These are phyloP conservation scores for Anthoceros angustus DNA, from an alignment of 225 moss, liverwort and hornwort species.

Conservation along the genomic window DNA sequence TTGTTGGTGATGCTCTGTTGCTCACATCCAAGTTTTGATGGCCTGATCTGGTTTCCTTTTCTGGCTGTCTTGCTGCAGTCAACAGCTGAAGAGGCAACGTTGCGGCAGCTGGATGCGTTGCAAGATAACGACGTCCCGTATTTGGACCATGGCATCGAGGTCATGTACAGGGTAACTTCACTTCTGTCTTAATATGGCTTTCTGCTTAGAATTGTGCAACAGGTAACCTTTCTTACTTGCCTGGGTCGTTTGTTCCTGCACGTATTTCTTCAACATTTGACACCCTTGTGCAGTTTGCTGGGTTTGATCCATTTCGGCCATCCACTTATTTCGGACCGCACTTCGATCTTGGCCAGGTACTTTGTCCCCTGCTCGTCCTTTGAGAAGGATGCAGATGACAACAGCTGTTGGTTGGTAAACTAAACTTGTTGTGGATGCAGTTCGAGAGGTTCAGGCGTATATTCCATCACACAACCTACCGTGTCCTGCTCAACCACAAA, in stretches of 20 bases:
- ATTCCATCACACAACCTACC: constrained; percentile 89
- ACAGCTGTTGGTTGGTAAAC: not conserved
- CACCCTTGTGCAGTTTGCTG: constrained; percentile 59
- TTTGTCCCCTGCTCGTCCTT: not conserved
- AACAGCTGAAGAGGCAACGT: constrained; percentile 83
- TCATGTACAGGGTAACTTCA: constrained; percentile 73
- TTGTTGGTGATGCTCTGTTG: not conserved
- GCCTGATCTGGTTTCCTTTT: constrained; percentile 2
- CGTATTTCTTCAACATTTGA: not conserved
- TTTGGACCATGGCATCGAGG: constrained; percentile 83
- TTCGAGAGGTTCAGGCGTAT: constrained; percentile 97
- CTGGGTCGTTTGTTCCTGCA: not conserved
- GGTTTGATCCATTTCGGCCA: constrained; percentile 91
- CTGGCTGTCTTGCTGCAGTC: constrained; percentile 24
- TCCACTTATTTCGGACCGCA: constrained; percentile 83
- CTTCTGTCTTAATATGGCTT: not conserved
- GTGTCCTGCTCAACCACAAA: constrained; percentile 63
- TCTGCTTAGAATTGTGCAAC: too few relatives aligned
- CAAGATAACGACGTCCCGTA: constrained; percentile 80
- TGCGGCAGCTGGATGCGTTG: constrained; percentile 71
- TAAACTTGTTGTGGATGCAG: constrained; percentile 18
- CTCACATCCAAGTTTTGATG: not conserved
- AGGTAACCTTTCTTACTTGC: not conserved
- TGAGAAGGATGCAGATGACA: not conserved
- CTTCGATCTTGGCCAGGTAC: constrained; percentile 95